A percentile compares a stretch with the other conserved stretches of the same genome.
Conservation (phyloP, 257 asterid species). For the Datura wrightii region DNA sequence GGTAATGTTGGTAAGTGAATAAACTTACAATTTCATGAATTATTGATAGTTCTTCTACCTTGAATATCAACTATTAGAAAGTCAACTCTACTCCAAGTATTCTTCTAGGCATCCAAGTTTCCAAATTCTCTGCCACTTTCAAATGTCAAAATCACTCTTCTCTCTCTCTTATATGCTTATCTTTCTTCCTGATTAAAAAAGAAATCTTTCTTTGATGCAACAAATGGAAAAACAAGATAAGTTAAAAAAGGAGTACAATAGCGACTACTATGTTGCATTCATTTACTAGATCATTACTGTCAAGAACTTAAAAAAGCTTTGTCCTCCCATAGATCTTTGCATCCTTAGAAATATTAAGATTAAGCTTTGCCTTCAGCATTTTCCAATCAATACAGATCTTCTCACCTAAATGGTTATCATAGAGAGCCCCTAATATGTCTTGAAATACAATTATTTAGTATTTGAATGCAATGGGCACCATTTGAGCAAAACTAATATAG, state of each 20-base stretch:
- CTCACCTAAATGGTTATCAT: not conserved
- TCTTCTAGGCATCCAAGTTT: conserved; percentile 3
- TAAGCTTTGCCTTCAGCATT: conserved; percentile 18
- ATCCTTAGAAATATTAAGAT: conserved; percentile 11
- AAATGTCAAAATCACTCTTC: conserved; percentile 14
- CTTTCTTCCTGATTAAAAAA: conserved; percentile 8
- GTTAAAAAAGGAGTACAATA: not conserved
- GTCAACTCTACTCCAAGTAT: not conserved
- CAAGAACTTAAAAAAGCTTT: conserved; percentile 15
- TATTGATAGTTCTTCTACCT: conserved; percentile 15
- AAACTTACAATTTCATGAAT: conserved; percentile 10
- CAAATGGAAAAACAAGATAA: not conserved
- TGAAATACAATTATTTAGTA: not conserved
- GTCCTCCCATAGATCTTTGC: not conserved
- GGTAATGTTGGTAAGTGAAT: conserved; percentile 15
- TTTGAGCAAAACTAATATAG: not conserved
- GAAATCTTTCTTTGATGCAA: not conserved
- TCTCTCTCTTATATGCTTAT: not conserved
- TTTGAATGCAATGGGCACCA: not conserved
- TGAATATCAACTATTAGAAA: conserved; percentile 19
- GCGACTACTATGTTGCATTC: not conserved
- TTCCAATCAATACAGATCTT: conserved; percentile 8
- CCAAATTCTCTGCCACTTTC: not conserved
- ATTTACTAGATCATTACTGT: not conserved
- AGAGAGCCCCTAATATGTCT: not conserved